These are phyloP conservation scores for Urostyla sp. DNA, from an alignment of 73 alveolate genomes.

Conservation along the genomic window DNA sequence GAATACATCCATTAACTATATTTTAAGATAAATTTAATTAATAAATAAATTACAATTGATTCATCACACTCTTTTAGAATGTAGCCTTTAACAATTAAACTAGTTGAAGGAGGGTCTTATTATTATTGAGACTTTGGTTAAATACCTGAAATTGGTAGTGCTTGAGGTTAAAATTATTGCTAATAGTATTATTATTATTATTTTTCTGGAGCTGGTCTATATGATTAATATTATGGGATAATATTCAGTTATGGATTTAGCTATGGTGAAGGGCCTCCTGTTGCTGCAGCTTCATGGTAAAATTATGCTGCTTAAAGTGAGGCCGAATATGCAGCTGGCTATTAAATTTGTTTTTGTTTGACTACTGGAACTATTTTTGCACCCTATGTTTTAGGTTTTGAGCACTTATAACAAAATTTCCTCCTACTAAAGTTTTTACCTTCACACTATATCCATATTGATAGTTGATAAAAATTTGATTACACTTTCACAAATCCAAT, in stretches of 20 bases:
- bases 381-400: background rate
- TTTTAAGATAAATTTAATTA: background rate
- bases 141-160: background rate
- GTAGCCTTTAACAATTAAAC: conserved; percentile 56
- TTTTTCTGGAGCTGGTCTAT: background rate
- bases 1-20: conserved; percentile 55
- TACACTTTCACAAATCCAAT: conserved; percentile 66
- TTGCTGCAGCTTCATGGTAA: conserved; percentile 23
- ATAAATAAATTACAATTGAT: conserved; percentile 10
- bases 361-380: conserved; percentile 58
- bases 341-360: conserved; percentile 35
- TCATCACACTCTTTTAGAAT: conserved; percentile 37
- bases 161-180: background rate
- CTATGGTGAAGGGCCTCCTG: conserved; percentile 30
- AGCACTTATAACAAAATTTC: conserved; percentile 48
- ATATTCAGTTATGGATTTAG: background rate
- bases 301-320: conserved; percentile 49
- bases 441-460: conserved; percentile 25
- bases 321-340: conserved; percentile 44
- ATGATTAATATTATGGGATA: background rate
- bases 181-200: background rate
- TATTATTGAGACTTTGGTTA: background rate
- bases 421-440: conserved; percentile 64
- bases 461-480: background rate
- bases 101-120: too few relatives aligned